Evolutionary conservation across 495 filamentous ascomycete species (phyloP).

Genomic region (Lindgomyces ingoldianus): DNA sequence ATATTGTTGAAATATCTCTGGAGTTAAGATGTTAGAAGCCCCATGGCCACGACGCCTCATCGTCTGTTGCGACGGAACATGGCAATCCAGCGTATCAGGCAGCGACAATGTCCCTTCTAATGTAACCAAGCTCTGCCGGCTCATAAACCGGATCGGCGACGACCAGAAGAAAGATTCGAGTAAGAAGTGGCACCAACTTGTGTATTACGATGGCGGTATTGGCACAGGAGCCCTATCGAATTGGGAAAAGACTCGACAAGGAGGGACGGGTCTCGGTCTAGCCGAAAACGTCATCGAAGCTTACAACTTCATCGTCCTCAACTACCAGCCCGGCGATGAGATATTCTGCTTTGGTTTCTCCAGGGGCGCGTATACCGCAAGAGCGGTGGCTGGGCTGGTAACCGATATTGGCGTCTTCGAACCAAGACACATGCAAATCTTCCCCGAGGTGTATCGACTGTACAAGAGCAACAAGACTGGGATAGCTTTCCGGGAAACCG

Average conservation of each 20-base stretch:
- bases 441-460: conserved; percentile 39
- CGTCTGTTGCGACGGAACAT: conserved; percentile 36
- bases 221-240: conserved; percentile 45
- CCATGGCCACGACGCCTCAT: conserved; percentile 25
- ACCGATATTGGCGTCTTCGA: conserved; percentile 51
- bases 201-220: conserved; percentile 59
- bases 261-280: conserved; percentile 41
- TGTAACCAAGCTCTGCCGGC: conserved; percentile 33
- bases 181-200: conserved; percentile 48
- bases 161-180: conserved; percentile 12
- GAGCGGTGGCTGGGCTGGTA: conserved; percentile 58
- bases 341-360: conserved; percentile 64
- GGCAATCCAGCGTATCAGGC: conserved; percentile 28
- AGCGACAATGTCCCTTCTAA: conserved; percentile 34
- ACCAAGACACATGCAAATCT: conserved; percentile 41
- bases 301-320: conserved; percentile 54
- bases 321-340: conserved; percentile 57
- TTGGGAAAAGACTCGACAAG: conserved; percentile 19
- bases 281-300: conserved; percentile 54
- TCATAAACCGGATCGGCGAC: conserved; percentile 26
- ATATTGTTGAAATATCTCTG: too few relatives aligned
- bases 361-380: conserved; percentile 60
- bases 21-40: conserved; percentile 7
- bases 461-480: conserved; percentile 37
- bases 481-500: conserved; percentile 16